Conservation (phyloP, 495 filamentous ascomycete species). For the Diplogelasinospora grovesii region DNA sequence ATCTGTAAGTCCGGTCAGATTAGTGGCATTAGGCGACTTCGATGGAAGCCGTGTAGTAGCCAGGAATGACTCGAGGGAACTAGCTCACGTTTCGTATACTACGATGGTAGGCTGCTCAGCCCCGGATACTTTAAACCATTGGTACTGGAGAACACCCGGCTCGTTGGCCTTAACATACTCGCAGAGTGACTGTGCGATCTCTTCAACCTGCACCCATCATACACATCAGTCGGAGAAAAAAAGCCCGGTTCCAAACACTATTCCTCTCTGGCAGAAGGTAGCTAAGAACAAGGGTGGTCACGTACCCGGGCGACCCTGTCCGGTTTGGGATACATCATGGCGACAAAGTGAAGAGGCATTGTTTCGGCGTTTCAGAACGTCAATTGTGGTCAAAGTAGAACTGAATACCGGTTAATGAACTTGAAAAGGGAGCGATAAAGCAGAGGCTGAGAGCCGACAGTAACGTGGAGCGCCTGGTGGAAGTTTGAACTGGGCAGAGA, state of each 20-base stretch:
- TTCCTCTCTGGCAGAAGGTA: too few relatives aligned
- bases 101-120: slow-evolving; percentile 14
- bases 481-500: too few relatives aligned
- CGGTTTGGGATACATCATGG: slow-evolving; percentile 19
- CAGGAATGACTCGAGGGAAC: background rate
- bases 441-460: too few relatives aligned
- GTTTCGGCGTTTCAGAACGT: too few relatives aligned
- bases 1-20: slow-evolving; percentile 5
- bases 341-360: slow-evolving; percentile 13
- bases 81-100: slow-evolving; percentile 19
- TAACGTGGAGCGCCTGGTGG: too few relatives aligned
- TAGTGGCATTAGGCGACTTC: too few relatives aligned
- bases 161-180: slow-evolving; percentile 17
- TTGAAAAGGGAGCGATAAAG: too few relatives aligned
- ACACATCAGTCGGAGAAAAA: background rate
- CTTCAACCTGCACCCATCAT: slow-evolving; percentile 9
- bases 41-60: background rate
- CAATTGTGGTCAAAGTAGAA: too few relatives aligned
- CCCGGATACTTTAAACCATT: slow-evolving; percentile 15
- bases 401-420: too few relatives aligned
- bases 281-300: background rate
- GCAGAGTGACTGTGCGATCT: slow-evolving; percentile 10
- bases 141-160: slow-evolving; percentile 19
- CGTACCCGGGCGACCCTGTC: slow-evolving; percentile 18
- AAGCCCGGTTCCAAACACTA: background rate